A percentile compares a stretch with the other conserved stretches of the same genome.
These are phyloP conservation scores for Colletotrichum gloeosporioides DNA, from an alignment of 2,329 filamentous ascomycete genomes.

Conservation along the genomic window DNA sequence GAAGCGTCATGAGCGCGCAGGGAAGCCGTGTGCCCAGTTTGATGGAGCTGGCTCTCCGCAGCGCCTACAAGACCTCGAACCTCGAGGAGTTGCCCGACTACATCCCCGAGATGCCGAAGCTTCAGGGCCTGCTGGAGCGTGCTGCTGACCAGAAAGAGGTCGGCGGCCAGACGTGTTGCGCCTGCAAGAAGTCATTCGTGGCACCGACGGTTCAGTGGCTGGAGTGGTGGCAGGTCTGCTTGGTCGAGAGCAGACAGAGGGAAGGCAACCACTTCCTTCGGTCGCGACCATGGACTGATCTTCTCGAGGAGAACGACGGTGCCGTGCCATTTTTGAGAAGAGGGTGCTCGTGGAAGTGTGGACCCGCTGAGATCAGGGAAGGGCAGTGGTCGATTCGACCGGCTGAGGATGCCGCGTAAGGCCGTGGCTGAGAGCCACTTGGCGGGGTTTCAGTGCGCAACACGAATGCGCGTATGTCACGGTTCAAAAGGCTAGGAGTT, in stretches of 20 bases:
- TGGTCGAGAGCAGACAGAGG: slow-evolving; percentile 23
- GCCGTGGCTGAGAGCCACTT: not conserved
- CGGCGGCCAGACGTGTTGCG: slow-evolving; percentile 57
- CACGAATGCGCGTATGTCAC: not conserved
- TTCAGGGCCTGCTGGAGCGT: slow-evolving; percentile 44
- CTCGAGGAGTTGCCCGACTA: slow-evolving; percentile 47
- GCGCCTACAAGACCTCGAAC: slow-evolving; percentile 48
- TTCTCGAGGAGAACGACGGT: slow-evolving; percentile 34
- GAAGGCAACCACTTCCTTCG: not conserved
- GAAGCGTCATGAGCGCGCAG: not conserved
- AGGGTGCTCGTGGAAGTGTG: slow-evolving; percentile 57
- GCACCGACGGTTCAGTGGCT: slow-evolving; percentile 64
- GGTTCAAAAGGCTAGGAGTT: not conserved
- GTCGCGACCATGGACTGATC: slow-evolving; percentile 10
- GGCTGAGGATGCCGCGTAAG: not conserved
- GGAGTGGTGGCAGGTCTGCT: slow-evolving; percentile 59
- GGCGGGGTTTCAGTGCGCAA: not conserved
- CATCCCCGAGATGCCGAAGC: slow-evolving; percentile 45
- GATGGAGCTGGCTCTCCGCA: slow-evolving; percentile 54
- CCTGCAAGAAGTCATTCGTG: slow-evolving; percentile 54
- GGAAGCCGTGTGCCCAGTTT: slow-evolving; percentile 52
- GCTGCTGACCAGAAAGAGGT: slow-evolving; percentile 46
- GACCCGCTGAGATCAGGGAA: slow-evolving; percentile 39
- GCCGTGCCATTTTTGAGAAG: slow-evolving; percentile 51
- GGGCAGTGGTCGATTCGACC: slow-evolving; percentile 25